These are phyloP conservation scores for Arachis stenosperma DNA, from an alignment of 306 rosid genomes.

Conservation along the genomic window DNA sequence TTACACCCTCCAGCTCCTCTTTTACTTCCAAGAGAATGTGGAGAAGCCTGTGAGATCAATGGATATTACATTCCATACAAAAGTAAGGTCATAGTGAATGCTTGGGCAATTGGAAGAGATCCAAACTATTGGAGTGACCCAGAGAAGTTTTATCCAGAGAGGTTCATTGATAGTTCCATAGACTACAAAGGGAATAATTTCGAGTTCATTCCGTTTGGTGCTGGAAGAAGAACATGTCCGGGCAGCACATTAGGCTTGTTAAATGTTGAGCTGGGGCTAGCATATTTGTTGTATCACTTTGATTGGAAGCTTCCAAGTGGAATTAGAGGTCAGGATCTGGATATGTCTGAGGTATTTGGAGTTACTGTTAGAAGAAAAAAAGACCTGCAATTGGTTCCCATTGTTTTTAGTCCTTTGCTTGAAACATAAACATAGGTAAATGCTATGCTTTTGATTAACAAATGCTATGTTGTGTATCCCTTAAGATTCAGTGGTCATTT, in stretches of 20 bases:
- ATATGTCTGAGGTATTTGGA: neutral
- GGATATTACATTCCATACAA: neutral
- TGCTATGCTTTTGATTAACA: neutral
- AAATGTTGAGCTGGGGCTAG: neutral
- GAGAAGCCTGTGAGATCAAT: neutral
- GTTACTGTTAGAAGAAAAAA: neutral
- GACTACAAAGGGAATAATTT: neutral
- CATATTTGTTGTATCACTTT: neutral
- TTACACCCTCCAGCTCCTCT: neutral
- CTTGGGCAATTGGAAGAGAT: neutral
- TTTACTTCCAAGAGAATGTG: neutral
- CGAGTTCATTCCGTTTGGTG: neutral
- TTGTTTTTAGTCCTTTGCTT: neutral
- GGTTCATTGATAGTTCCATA: neutral
- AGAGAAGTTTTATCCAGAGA: neutral
- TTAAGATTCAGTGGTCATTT: too few species aligned
- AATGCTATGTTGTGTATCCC: neutral
- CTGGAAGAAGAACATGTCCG: neutral
- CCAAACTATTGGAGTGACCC: neutral
- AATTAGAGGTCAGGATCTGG: neutral
- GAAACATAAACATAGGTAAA: too few species aligned
- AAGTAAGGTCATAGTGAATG: neutral
- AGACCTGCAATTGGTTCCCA: neutral
- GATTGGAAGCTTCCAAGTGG: neutral
- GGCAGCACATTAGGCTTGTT: neutral